Evolutionary conservation across 2,329 filamentous ascomycete genomes (phyloP).

Genomic region (Fusarium avenaceum): DNA sequence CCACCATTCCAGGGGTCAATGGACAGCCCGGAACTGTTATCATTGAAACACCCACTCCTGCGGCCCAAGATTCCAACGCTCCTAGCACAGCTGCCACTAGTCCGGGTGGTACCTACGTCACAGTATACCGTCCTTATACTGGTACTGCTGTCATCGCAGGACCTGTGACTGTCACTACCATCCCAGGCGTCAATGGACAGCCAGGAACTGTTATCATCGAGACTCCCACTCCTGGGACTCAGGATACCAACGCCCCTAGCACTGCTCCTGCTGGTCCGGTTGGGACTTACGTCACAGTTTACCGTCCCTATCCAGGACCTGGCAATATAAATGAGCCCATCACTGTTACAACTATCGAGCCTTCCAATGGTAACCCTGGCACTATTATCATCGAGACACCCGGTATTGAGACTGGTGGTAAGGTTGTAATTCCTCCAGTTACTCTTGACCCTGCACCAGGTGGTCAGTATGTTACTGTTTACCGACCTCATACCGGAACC

Average conservation of each 20-base stretch:
- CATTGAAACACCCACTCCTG: conserved; percentile 18
- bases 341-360: conserved; percentile 33
- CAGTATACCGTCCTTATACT: conserved; percentile 23
- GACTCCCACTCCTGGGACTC: conserved; percentile 1
- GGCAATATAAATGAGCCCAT: conserved; percentile 23
- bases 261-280: conserved; percentile 3
- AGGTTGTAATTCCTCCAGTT: conserved; percentile 25
- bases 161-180: not conserved
- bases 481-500: conserved; percentile 27
- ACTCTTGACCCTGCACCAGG: conserved; percentile 19
- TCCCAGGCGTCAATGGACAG: conserved; percentile 2
- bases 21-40: conserved; percentile 31
- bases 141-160: conserved; percentile 1
- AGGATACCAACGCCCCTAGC: not conserved
- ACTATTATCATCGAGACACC: conserved; percentile 36
- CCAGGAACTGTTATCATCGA: conserved; percentile 35
- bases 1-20: not conserved
- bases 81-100: conserved; percentile 3
- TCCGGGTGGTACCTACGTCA: conserved; percentile 15
- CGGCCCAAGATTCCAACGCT: not conserved
- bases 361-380: conserved; percentile 17
- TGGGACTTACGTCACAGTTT: conserved; percentile 25
- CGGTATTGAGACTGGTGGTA: conserved; percentile 13
- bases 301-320: conserved; percentile 31
- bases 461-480: conserved; percentile 28